A percentile compares a stretch with the other conserved stretches of the same genome.
Conservation (phyloP, 2,329 filamentous ascomycete species). For the Lachnellula subtilissima region DNA sequence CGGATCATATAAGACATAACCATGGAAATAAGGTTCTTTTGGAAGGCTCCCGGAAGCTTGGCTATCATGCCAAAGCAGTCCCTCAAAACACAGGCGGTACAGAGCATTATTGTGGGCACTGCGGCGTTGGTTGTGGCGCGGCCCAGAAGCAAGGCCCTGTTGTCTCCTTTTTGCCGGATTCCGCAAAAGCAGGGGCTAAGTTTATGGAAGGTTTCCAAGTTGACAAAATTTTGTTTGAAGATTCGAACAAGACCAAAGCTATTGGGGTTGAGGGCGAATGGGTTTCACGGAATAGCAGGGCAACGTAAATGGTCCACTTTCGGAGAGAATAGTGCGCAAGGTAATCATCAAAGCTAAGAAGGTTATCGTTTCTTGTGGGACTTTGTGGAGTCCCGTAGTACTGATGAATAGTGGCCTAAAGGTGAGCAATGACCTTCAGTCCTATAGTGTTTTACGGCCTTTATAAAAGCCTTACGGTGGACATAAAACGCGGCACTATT, state of each 20-base stretch:
- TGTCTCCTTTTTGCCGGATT: slow-evolving; percentile 73
- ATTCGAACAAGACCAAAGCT: slow-evolving; percentile 46
- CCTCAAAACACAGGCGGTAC: slow-evolving; percentile 75
- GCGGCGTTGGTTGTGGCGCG: slow-evolving; percentile 56
- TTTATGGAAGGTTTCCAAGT: slow-evolving; percentile 82
- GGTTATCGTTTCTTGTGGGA: slow-evolving; percentile 73
- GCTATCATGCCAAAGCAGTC: slow-evolving; percentile 63
- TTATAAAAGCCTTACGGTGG: too few relatives aligned
- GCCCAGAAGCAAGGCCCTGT: slow-evolving; percentile 75
- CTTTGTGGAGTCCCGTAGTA: slow-evolving; percentile 71
- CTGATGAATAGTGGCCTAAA: slow-evolving; percentile 73
- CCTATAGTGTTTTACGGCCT: not conserved
- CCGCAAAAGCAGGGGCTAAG: slow-evolving; percentile 67
- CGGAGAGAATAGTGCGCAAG: slow-evolving; percentile 48
- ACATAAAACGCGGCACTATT: too few relatives aligned
- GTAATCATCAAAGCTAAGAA: slow-evolving; percentile 73
- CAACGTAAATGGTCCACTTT: slow-evolving; percentile 46
- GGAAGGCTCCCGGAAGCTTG: slow-evolving; percentile 68
- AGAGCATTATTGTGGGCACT: slow-evolving; percentile 69
- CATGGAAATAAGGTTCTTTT: slow-evolving; percentile 66
- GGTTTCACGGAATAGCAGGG: slow-evolving; percentile 66
- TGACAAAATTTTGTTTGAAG: slow-evolving; percentile 65
- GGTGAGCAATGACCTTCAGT: slow-evolving; percentile 33
- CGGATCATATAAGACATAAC: slow-evolving; percentile 65
- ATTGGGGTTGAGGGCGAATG: slow-evolving; percentile 70